phyloP scores from a whole-genome alignment of 2,329 filamentous ascomycete genomes.

The Talaromyces sp. region DNA sequence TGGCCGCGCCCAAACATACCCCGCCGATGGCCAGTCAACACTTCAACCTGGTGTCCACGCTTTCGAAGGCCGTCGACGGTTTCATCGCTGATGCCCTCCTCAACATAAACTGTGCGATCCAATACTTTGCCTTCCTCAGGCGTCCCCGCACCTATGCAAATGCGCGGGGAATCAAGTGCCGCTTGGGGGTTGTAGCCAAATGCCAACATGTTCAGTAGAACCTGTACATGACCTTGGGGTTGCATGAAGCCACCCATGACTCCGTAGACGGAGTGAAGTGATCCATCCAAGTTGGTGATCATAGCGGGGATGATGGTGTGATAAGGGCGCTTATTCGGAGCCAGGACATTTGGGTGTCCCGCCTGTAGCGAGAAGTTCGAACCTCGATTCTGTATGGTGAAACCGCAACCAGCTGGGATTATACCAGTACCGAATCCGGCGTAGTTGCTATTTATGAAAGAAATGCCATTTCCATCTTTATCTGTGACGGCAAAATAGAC shows the following conservation, averaged over 20 bases:
- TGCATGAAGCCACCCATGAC: constrained; percentile 99
- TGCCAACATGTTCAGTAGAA: constrained; percentile 81
- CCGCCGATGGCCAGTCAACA: constrained; percentile 64
- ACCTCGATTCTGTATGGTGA: constrained; percentile 91
- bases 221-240: constrained; percentile 92
- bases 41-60: constrained; percentile 70
- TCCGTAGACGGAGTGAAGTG: constrained; percentile 80
- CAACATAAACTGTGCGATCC: constrained; percentile 68
- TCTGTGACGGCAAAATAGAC: constrained; percentile 92
- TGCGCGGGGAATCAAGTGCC: constrained; percentile 83
- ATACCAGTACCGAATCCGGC: constrained; percentile 80
- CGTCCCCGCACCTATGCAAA: constrained; percentile 78
- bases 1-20: constrained; percentile 81
- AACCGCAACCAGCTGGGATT: constrained; percentile 80
- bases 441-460: constrained; percentile 96
- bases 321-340: constrained; percentile 82
- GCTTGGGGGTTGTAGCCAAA: constrained; percentile 80
- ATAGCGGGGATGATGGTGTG: constrained; percentile 97
- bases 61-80: constrained; percentile 64
- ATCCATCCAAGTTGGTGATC: constrained; percentile 75
- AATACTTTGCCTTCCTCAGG: constrained; percentile 57
- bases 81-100: constrained; percentile 72
- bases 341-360: constrained; percentile 74
- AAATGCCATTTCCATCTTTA: constrained; percentile 78
- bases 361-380: constrained; percentile 72